A percentile compares a stretch with the other conserved stretches of the same genome.
Evolutionary conservation across 768 basidiomycete species (phyloP).

Genomic region (Trametes cinnabarina): DNA sequence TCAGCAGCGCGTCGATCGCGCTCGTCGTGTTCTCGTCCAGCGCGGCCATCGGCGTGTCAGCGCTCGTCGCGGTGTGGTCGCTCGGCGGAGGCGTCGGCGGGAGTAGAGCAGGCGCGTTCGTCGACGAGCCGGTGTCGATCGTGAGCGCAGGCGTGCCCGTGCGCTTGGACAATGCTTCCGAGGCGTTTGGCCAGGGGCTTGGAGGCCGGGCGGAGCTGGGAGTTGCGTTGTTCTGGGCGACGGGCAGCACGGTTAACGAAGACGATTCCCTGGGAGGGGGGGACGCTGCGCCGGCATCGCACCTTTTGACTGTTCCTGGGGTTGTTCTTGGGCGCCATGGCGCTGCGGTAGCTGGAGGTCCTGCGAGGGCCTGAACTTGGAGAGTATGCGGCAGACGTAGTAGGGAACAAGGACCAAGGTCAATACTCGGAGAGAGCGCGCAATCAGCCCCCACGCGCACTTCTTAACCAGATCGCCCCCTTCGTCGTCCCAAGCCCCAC

Average conservation of each 20-base stretch:
- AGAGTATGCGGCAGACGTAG: neutral
- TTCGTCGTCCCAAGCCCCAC: too few relatives aligned
- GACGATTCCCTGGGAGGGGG: too few relatives aligned
- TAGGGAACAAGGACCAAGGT: neutral
- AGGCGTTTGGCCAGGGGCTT: too few relatives aligned
- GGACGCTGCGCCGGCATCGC: too few relatives aligned
- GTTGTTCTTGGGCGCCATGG: too few relatives aligned
- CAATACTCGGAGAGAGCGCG: too few relatives aligned
- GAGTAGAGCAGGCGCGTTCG: neutral
- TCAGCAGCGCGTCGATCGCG: constrained; percentile 38
- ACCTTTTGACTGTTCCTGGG: too few relatives aligned
- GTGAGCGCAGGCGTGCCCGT: neutral
- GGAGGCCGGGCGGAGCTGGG: too few relatives aligned
- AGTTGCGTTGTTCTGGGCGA: too few relatives aligned
- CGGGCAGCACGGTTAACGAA: too few relatives aligned
- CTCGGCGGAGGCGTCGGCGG: neutral
- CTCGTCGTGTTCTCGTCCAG: neutral
- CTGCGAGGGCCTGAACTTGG: neutral
- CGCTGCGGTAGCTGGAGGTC: too few relatives aligned
- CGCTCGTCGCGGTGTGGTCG: neutral
- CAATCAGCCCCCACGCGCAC: neutral
- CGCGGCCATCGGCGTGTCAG: neutral
- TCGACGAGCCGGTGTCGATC: neutral
- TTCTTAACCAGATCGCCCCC: neutral
- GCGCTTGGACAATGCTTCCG: too few relatives aligned